Percentiles rank a stretch among this genome's conserved stretches.
Conservation (phyloP, 305 asterid species). For the Solanum aculeatissimum region DNA sequence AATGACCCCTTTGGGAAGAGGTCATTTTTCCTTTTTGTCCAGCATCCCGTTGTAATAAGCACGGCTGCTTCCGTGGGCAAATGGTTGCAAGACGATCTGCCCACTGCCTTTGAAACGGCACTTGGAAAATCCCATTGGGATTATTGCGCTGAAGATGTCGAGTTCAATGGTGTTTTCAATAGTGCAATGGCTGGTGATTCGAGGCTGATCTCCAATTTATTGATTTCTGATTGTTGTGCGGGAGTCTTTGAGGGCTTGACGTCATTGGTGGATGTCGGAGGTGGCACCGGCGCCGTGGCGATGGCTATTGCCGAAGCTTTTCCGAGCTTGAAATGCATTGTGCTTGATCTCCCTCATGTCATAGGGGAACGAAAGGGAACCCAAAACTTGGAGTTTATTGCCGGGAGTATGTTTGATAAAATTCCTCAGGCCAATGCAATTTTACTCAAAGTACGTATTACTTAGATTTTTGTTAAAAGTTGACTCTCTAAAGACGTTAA, state of each 20-base stretch:
- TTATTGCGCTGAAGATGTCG: background rate
- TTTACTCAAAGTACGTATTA: slow-evolving; percentile 31
- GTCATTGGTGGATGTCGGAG: slow-evolving; percentile 24
- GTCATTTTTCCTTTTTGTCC: background rate
- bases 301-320: slow-evolving; percentile 9
- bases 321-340: slow-evolving; percentile 12
- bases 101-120: background rate
- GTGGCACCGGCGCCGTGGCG: slow-evolving; percentile 15
- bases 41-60: slow-evolving; percentile 2
- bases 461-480: background rate
- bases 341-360: slow-evolving; percentile 26
- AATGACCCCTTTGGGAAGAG: background rate
- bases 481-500: too few species aligned
- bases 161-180: slow-evolving; percentile 8
- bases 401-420: slow-evolving; percentile 34
- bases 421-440: slow-evolving; percentile 28
- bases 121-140: slow-evolving; percentile 18
- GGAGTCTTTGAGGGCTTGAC: slow-evolving; percentile 15
- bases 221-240: slow-evolving; percentile 1
- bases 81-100: slow-evolving; percentile 18
- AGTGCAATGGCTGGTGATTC: slow-evolving; percentile 24
- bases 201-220: background rate
- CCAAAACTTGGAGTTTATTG: slow-evolving; percentile 14
- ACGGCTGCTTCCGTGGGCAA: slow-evolving; percentile 6
- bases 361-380: slow-evolving; percentile 8